Evolutionary conservation across 2,329 filamentous ascomycete species (phyloP).

Genomic region (Aureobasidium sp.): DNA sequence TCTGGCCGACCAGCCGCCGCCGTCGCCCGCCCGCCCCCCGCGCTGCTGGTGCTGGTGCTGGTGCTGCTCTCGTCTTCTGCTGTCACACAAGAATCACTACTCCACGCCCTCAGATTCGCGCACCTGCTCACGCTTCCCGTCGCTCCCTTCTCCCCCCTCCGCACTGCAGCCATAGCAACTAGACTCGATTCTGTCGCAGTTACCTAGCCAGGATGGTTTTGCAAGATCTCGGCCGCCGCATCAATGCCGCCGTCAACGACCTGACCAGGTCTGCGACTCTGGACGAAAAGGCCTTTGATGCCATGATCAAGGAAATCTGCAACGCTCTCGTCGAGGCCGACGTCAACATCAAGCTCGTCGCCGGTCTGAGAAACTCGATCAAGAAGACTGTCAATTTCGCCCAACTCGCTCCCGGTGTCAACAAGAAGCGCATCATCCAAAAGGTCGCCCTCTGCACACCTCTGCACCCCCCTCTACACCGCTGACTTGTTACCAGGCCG

Average conservation of each 20-base stretch:
- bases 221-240: conserved; percentile 96
- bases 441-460: conserved; percentile 42
- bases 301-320: conserved; percentile 98
- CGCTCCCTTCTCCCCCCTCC: neutral
- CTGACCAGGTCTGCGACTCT: conserved; percentile 86
- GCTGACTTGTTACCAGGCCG: conserved; percentile 43
- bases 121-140: neutral
- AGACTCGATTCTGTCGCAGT: conserved; percentile 10
- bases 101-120: neutral
- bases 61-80: neutral
- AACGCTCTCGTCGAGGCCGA: conserved; percentile 92
- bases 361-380: conserved; percentile 86
- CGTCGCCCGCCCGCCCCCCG: neutral
- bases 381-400: conserved; percentile 89
- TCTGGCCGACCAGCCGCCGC: neutral
- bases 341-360: conserved; percentile 91
- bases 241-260: conserved; percentile 92
- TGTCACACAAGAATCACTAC: no score
- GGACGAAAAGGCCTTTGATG: conserved; percentile 97
- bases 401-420: conserved; percentile 80
- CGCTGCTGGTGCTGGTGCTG: neutral
- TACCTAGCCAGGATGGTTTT: conserved; percentile 68
- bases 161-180: conserved; percentile 6
- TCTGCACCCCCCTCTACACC: neutral
- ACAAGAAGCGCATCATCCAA: conserved; percentile 97